A percentile compares a stretch with the other conserved stretches of the same genome.
These are phyloP conservation scores for Malus hybrid DNA, from an alignment of 331 rosid species.

Conservation along the genomic window DNA sequence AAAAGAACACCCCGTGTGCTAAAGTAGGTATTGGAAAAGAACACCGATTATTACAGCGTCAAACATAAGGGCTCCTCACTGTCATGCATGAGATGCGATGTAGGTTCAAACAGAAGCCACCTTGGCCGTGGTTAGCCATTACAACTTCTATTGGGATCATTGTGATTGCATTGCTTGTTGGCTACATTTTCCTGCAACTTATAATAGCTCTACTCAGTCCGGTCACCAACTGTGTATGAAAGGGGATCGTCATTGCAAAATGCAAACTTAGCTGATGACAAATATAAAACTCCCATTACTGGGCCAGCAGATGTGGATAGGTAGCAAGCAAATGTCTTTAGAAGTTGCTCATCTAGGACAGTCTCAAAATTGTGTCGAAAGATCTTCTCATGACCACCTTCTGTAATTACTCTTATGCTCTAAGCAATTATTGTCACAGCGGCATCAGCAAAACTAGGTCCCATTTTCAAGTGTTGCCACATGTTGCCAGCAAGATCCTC, in stretches of 20 bases:
- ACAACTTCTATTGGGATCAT: too few species aligned
- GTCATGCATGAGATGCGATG: too few species aligned
- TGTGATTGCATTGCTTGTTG: too few species aligned
- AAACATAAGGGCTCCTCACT: too few species aligned
- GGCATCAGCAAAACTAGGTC: conserved; percentile 96
- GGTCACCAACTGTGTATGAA: conserved; percentile 58
- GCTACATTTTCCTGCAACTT: conserved; percentile 22
- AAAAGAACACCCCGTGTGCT: too few species aligned
- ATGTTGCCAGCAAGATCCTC: conserved; percentile 95
- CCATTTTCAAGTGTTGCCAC: conserved; percentile 99
- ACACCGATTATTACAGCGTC: too few species aligned
- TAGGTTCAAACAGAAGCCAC: too few species aligned
- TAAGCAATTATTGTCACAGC: conserved; percentile 97
- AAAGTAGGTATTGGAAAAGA: too few species aligned
- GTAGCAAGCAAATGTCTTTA: conserved; percentile 81
- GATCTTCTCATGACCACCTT: conserved; percentile 96
- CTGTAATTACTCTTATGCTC: conserved; percentile 85
- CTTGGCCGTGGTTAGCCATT: too few species aligned
- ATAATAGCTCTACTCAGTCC: conserved; percentile 80
- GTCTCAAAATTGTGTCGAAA: conserved; percentile 78
- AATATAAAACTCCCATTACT: conserved; percentile 74
- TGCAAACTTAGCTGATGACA: conserved; percentile 85
- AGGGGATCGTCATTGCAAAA: conserved; percentile 93
- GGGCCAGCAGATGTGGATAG: conserved; percentile 98
- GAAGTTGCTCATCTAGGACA: conserved; percentile 73